These are phyloP conservation scores for Hypoxylon sp. DNA, from an alignment of 2,329 filamentous ascomycete genomes.

Conservation along the genomic window DNA sequence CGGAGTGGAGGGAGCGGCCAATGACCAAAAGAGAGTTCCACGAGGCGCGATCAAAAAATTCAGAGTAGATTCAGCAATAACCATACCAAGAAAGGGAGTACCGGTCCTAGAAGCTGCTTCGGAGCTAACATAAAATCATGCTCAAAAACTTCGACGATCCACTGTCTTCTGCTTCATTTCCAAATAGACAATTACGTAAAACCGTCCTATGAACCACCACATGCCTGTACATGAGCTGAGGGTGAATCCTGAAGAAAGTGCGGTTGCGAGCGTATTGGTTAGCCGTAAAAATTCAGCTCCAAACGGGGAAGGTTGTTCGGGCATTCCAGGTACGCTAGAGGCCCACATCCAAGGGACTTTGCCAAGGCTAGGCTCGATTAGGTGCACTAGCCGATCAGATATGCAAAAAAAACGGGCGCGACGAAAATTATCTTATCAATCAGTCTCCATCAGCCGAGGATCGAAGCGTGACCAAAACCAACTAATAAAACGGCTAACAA, in stretches of 20 bases:
- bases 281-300: slow-evolving; percentile 25
- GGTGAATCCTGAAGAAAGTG: slow-evolving; percentile 23
- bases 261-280: slow-evolving; percentile 20
- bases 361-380: slow-evolving; percentile 12
- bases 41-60: not conserved
- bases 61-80: slow-evolving; percentile 2
- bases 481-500: slow-evolving; percentile 28
- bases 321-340: slow-evolving; percentile 33
- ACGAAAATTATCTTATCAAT: slow-evolving; percentile 45
- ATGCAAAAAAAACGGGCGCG: slow-evolving; percentile 19
- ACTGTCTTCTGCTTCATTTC: not conserved
- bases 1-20: slow-evolving; percentile 16
- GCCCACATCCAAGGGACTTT: slow-evolving; percentile 15
- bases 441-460: slow-evolving; percentile 40
- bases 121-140: slow-evolving; percentile 18
- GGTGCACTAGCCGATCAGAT: slow-evolving; percentile 36
- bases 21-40: slow-evolving; percentile 5
- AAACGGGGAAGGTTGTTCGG: slow-evolving; percentile 42
- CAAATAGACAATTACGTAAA: slow-evolving; percentile 34
- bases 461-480: slow-evolving; percentile 28
- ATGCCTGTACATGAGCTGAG: slow-evolving; percentile 34
- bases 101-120: slow-evolving; percentile 16
- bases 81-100: slow-evolving; percentile 23
- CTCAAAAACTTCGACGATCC: slow-evolving; percentile 11
- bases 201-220: slow-evolving; percentile 5